Evolutionary conservation across 2,329 filamentous ascomycete genomes (phyloP).

Genomic region (Sporothrix luriei): DNA sequence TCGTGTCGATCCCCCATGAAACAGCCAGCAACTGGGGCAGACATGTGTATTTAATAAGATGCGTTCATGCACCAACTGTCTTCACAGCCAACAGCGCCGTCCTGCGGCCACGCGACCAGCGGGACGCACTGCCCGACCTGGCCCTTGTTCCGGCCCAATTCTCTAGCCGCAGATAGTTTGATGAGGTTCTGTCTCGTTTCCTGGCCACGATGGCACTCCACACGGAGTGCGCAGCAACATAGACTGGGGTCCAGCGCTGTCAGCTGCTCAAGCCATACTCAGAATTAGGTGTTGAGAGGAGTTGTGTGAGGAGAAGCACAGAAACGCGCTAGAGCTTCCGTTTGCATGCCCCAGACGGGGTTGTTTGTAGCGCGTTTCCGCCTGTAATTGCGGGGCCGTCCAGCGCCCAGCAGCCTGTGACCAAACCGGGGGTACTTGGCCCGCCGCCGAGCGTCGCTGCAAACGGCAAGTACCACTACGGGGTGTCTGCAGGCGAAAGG

Average conservation of each 20-base stretch:
- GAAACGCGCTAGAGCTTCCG: constrained; percentile 18
- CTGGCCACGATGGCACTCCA: constrained; percentile 24
- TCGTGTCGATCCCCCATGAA: constrained; percentile 17
- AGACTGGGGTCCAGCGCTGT: constrained; percentile 15
- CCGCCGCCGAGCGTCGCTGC: background rate
- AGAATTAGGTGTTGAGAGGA: background rate
- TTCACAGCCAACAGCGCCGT: background rate
- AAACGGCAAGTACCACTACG: constrained; percentile 15
- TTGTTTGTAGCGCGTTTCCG: constrained; percentile 7
- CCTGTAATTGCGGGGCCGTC: background rate
- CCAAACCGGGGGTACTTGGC: constrained; percentile 3
- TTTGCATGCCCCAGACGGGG: constrained; percentile 21
- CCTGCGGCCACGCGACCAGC: constrained; percentile 3
- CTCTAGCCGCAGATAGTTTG: constrained; percentile 23
- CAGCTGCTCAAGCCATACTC: constrained; percentile 15
- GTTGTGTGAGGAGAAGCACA: background rate
- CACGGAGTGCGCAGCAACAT: constrained; percentile 4
- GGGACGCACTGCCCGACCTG: constrained; percentile 1
- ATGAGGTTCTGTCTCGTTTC: constrained; percentile 21
- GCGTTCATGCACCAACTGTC: background rate
- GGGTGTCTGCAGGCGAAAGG: background rate
- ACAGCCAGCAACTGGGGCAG: constrained; percentile 10
- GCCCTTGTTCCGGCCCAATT: constrained; percentile 6
- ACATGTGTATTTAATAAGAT: constrained; percentile 13
- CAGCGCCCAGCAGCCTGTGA: constrained; percentile 12